Percentiles rank a stretch among this genome's conserved stretches.
Conservation (phyloP, 2,329 filamentous ascomycete species). For the Diaporthe citri region DNA sequence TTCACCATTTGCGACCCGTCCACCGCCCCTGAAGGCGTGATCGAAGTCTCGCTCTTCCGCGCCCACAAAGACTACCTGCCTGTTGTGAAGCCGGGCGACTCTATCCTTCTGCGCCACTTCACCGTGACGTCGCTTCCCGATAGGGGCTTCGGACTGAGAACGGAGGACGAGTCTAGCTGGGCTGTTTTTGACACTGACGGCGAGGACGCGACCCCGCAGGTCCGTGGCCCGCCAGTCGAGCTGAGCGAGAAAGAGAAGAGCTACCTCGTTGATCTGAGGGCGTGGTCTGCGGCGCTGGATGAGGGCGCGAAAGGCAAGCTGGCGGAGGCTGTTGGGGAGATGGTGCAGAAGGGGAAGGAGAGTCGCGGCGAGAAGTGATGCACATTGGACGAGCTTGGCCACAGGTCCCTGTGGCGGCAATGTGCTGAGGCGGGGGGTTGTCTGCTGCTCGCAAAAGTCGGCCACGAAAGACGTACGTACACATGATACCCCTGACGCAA, state of each 20-base stretch:
- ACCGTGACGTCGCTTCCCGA: constrained; percentile 65
- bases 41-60: constrained; percentile 69
- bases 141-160: constrained; percentile 67
- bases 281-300: constrained; percentile 64
- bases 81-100: constrained; percentile 66
- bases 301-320: constrained; percentile 60
- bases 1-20: constrained; percentile 70
- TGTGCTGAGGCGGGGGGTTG: background rate
- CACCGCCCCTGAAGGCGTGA: constrained; percentile 61
- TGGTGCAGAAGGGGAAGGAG: constrained; percentile 35
- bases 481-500: constrained; percentile 18
- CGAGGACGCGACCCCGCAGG: constrained; percentile 60
- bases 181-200: constrained; percentile 67
- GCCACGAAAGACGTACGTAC: constrained; percentile 3
- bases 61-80: constrained; percentile 70
- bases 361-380: constrained; percentile 32
- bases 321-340: constrained; percentile 53
- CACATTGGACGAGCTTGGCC: background rate
- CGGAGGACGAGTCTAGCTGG: constrained; percentile 69
- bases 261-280: constrained; percentile 62
- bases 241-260: constrained; percentile 62
- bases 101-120: constrained; percentile 69
- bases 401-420: background rate
- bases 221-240: constrained; percentile 72
- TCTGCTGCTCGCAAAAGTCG: background rate